These are phyloP conservation scores for Fusarium temperatum DNA, from an alignment of 2,329 filamentous ascomycete genomes.

Conservation along the genomic window DNA sequence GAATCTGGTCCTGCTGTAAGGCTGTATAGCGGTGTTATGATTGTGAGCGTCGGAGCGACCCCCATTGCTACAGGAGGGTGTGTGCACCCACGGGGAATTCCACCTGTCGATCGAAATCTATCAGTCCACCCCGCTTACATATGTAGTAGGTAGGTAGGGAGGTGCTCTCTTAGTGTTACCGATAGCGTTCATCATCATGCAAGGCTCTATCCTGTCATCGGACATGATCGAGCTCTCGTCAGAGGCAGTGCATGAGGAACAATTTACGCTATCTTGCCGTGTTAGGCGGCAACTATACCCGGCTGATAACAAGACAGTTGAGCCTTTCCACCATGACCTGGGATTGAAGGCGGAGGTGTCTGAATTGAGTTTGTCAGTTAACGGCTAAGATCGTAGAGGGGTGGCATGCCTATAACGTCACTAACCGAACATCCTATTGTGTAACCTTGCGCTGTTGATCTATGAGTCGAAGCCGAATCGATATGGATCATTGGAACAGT, in stretches of 20 bases:
- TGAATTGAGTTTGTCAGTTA: conserved; percentile 23
- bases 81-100: background rate
- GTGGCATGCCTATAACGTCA: conserved; percentile 14
- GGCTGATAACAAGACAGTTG: conserved; percentile 7
- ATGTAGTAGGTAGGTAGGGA: background rate
- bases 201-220: conserved; percentile 26
- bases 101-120: conserved; percentile 17
- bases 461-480: background rate
- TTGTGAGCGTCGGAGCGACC: background rate
- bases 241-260: background rate
- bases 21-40: conserved; percentile 14
- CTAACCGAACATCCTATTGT: background rate
- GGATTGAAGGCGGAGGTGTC: conserved; percentile 22
- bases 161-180: conserved; percentile 7
- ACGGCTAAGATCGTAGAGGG: conserved; percentile 14
- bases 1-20: background rate
- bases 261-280: conserved; percentile 14
- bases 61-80: conserved; percentile 1
- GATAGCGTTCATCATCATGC: conserved; percentile 23
- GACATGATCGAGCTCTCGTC: background rate
- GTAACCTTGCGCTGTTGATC: background rate
- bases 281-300: conserved; percentile 32
- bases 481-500: background rate
- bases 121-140: background rate
- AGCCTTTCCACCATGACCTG: conserved; percentile 21